These are phyloP conservation scores for Elaphomyces granulatus DNA, from an alignment of 495 filamentous ascomycete species.

Conservation along the genomic window DNA sequence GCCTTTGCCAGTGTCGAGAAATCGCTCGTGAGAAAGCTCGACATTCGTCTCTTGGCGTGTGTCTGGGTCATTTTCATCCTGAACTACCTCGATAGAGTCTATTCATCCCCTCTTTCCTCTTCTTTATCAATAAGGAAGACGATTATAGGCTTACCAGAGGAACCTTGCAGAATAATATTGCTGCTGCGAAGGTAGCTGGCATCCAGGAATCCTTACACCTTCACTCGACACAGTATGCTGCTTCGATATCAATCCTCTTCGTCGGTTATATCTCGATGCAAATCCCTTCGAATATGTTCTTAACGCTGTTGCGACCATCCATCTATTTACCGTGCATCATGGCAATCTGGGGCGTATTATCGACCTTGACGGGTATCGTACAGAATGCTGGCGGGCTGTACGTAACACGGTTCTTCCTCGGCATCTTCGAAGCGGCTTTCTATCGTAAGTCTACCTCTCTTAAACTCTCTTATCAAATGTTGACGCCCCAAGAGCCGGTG, in stretches of 20 bases:
- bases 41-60: slow-evolving; percentile 19
- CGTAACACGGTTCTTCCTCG: slow-evolving; percentile 55
- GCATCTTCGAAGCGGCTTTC: slow-evolving; percentile 44
- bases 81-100: slow-evolving; percentile 21
- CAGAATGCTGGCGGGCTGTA: slow-evolving; percentile 46
- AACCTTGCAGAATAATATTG: slow-evolving; percentile 22
- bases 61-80: slow-evolving; percentile 22
- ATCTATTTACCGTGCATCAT: slow-evolving; percentile 51
- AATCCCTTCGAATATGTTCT: slow-evolving; percentile 29
- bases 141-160: no score
- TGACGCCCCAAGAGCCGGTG: slow-evolving; percentile 37
- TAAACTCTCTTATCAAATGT: slow-evolving; percentile 10
- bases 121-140: no score
- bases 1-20: slow-evolving; percentile 9
- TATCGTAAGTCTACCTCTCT: neutral
- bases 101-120: no score
- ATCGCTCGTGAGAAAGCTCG: slow-evolving; percentile 19
- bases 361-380: slow-evolving; percentile 43
- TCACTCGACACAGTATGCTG: no score
- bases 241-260: no score
- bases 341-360: slow-evolving; percentile 62
- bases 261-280: slow-evolving; percentile 47
- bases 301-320: slow-evolving; percentile 41
- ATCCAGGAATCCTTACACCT: slow-evolving; percentile 2
- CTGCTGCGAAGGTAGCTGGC: slow-evolving; percentile 2